These are phyloP conservation scores for Phyllachora maydis DNA, from an alignment of 2,329 filamentous ascomycete genomes.

Conservation along the genomic window DNA sequence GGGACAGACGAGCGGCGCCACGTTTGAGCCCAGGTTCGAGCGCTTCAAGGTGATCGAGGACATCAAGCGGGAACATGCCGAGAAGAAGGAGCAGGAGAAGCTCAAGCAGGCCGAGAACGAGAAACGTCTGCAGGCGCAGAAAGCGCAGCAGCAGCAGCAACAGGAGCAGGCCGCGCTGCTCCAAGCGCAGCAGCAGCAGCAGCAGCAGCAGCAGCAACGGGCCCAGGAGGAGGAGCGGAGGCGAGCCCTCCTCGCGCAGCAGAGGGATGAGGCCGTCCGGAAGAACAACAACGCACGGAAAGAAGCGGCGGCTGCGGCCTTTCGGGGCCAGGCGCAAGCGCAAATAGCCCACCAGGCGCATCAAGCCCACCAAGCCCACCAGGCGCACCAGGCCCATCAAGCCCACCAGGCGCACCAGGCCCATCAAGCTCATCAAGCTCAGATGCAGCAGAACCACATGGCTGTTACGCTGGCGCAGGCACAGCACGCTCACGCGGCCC, in stretches of 20 bases:
- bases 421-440: too few species aligned
- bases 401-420: too few species aligned
- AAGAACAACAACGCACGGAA: too few species aligned
- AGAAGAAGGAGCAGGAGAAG: constrained; percentile 60
- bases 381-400: too few species aligned
- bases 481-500: constrained; percentile 20
- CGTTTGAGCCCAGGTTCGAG: constrained; percentile 73
- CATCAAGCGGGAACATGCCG: constrained; percentile 58
- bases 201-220: constrained; percentile 19
- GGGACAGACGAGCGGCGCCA: constrained; percentile 45
- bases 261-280: too few species aligned
- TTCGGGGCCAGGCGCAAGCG: constrained; percentile 9
- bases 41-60: constrained; percentile 81
- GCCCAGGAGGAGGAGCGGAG: too few species aligned
- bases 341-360: constrained; percentile 8
- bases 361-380: too few species aligned
- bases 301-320: constrained; percentile 12
- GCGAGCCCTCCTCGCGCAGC: constrained; percentile 11
- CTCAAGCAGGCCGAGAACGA: constrained; percentile 40
- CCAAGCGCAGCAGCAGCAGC: constrained; percentile 10
- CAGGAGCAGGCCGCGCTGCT: constrained; percentile 16
- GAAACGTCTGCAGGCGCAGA: constrained; percentile 25
- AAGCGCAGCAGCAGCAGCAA: constrained; percentile 24
- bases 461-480: constrained; percentile 14
- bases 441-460: constrained; percentile 10